Base-by-base conservation (phyloP, 2,329 filamentous ascomycete genomes). In the Cadophora sp. region DNA sequence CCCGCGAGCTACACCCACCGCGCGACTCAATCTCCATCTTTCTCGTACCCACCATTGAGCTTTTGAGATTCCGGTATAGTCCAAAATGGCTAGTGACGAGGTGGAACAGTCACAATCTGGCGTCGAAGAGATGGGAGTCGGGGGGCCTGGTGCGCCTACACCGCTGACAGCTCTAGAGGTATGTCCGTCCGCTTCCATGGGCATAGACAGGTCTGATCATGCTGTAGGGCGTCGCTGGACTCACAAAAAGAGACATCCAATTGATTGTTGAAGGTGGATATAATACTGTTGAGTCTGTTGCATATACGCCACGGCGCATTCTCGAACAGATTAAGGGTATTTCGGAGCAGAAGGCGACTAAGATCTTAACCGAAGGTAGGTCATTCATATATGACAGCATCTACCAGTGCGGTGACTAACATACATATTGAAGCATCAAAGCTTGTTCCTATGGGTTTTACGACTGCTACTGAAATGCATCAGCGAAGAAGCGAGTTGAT, bases 401-500 rank as follows among this genome's bases (percentile, higher is more conserved):
- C 19, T 19, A 2, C 27, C 34, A 34, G 8, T 4, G 26, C 22
- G 24, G 40, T 62, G 62, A 62, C 62, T 73, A 14, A 73, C 29
- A 60, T 66, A n/a, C n/a, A n/a, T n/a, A n/a, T 48, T 11, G 61
- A 74, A 97, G 95, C 95, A 31, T 94, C 94, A 1, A 99, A 97
- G 80, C 87, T 98, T 62, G 96, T 99, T 0, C 96, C 96, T 0
- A 97, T 99, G 94, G 96, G 96, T 51, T 99, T 99, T 79, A 99
- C 97, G 1, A 99, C 96, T 0, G 96, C 96, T 3, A 99, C 96
- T 0, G 97, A 99, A 81, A 99, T 99, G 94, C 97, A 99, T 78
- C 93, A 95, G 75, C 91, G 96, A 72, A 90, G 97, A 79, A 97
- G 94, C 80, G 96, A 98, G 81, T 87, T 99, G 68, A 99, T 99